Conservation (phyloP, 495 filamentous ascomycete species). For the Schizothecium vesticola region DNA sequence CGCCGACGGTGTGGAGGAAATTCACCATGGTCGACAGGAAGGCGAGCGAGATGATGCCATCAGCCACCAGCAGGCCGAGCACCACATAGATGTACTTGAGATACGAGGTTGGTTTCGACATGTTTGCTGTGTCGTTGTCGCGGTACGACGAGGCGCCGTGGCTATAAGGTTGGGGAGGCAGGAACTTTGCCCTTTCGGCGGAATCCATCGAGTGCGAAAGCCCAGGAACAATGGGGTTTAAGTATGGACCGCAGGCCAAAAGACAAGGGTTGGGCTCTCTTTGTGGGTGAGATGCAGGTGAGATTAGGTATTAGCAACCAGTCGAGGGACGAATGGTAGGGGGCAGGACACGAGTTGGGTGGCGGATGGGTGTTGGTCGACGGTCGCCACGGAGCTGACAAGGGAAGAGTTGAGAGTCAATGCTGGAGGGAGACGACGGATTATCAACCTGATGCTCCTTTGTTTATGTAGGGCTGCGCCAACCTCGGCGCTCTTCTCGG, state of each 20-base stretch:
- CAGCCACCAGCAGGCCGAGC: slow-evolving; percentile 36
- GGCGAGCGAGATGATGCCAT: slow-evolving; percentile 39
- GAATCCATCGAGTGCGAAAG: not conserved
- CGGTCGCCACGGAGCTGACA: not conserved
- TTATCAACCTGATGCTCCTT: not conserved
- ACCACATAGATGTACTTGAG: slow-evolving; percentile 24
- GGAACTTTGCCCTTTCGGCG: not conserved
- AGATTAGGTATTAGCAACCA: not conserved
- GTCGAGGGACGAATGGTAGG: not conserved
- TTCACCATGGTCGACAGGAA: slow-evolving; percentile 46
- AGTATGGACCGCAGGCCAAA: not conserved
- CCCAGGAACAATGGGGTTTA: not conserved
- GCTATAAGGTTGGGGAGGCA: not conserved
- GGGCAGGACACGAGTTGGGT: not conserved
- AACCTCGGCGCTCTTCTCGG: not conserved
- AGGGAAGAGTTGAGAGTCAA: not conserved
- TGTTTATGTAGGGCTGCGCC: not conserved
- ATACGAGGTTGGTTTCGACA: slow-evolving; percentile 1
- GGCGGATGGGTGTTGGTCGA: not conserved
- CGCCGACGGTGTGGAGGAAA: slow-evolving; percentile 39
- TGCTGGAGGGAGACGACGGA: not conserved
- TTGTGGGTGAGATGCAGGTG: not conserved
- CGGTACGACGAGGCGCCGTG: not conserved
- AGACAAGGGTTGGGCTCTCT: not conserved
- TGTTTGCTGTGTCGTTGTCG: not conserved